Conservation (phyloP, 352 stramenopile species). For the Pythium monospermum region DNA sequence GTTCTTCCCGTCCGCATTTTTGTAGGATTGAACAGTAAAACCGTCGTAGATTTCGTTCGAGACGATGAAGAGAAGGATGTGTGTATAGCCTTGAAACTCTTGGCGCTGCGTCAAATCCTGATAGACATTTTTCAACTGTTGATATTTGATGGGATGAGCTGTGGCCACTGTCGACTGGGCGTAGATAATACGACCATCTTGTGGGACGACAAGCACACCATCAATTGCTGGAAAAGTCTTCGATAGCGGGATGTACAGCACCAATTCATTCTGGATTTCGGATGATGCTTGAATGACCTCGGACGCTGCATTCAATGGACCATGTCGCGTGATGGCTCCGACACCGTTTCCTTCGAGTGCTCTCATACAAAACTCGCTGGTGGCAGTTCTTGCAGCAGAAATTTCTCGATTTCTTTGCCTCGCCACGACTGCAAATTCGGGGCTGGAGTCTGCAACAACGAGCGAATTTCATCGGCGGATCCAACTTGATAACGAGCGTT, state of each 20-base stretch:
- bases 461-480: slow-evolving; percentile 11
- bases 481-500: slow-evolving; percentile 9
- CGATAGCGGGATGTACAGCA: slow-evolving; percentile 25
- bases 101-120: slow-evolving; percentile 13
- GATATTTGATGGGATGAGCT: slow-evolving; percentile 26
- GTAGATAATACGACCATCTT: too few relatives aligned
- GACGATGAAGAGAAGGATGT: slow-evolving; percentile 32
- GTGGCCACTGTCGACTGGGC: too few relatives aligned
- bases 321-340: too few relatives aligned
- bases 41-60: slow-evolving; percentile 20
- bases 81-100: slow-evolving; percentile 25
- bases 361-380: slow-evolving; percentile 7
- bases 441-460: slow-evolving; percentile 13
- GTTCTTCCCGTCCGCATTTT: neutral
- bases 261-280: slow-evolving; percentile 22
- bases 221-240: slow-evolving; percentile 28
- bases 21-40: neutral
- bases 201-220: too few relatives aligned
- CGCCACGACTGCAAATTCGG: slow-evolving; percentile 13
- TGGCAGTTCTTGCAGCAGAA: slow-evolving; percentile 15
- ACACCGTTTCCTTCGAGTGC: slow-evolving; percentile 9
- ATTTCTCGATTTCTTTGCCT: slow-evolving; percentile 19
- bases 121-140: slow-evolving; percentile 20
- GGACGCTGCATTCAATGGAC: slow-evolving; percentile 15
- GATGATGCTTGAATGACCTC: slow-evolving; percentile 21